A percentile compares a stretch with the other conserved stretches of the same genome.
Evolutionary conservation across 805 yeast genomes (phyloP).

Genomic region (Saccharomycopsis sp.): DNA sequence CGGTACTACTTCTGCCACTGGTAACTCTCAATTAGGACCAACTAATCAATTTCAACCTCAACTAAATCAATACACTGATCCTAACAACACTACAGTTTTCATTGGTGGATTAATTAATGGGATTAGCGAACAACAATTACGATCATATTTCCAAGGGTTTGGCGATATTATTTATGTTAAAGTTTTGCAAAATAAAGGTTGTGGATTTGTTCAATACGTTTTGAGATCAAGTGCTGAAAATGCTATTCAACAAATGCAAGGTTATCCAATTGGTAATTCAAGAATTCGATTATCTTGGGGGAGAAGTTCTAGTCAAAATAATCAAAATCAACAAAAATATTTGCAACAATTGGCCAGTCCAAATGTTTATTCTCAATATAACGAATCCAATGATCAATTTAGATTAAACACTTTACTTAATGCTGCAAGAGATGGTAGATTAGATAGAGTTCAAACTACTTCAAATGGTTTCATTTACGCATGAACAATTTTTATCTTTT

Average conservation of each 20-base stretch:
- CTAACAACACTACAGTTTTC: conserved; percentile 69
- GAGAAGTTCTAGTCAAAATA: conserved; percentile 36
- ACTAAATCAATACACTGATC: conserved; percentile 64
- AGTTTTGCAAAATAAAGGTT: conserved; percentile 66
- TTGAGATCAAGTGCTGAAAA: conserved; percentile 76
- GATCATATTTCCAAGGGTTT: conserved; percentile 53
- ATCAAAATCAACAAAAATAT: conserved; percentile 22
- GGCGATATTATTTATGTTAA: conserved; percentile 74
- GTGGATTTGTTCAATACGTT: conserved; percentile 83
- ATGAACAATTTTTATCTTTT: conserved; percentile 2
- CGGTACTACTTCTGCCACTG: conserved; percentile 21
- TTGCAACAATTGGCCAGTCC: conserved; percentile 19
- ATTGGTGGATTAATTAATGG: conserved; percentile 57
- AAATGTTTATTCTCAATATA: conserved; percentile 9
- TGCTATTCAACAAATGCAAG: conserved; percentile 84
- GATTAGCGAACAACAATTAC: conserved; percentile 56
- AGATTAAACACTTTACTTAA: conserved; percentile 46
- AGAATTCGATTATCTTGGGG: conserved; percentile 89
- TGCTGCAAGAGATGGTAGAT: conserved; percentile 49
- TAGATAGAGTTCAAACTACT: conserved; percentile 46
- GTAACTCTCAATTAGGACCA: not conserved
- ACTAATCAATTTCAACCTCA: conserved; percentile 44
- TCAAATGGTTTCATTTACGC: conserved; percentile 30
- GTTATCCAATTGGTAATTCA: conserved; percentile 78
- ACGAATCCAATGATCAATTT: conserved; percentile 26